These are phyloP conservation scores for Sinapis alba DNA, from an alignment of 441 rosid genomes.

Conservation along the genomic window DNA sequence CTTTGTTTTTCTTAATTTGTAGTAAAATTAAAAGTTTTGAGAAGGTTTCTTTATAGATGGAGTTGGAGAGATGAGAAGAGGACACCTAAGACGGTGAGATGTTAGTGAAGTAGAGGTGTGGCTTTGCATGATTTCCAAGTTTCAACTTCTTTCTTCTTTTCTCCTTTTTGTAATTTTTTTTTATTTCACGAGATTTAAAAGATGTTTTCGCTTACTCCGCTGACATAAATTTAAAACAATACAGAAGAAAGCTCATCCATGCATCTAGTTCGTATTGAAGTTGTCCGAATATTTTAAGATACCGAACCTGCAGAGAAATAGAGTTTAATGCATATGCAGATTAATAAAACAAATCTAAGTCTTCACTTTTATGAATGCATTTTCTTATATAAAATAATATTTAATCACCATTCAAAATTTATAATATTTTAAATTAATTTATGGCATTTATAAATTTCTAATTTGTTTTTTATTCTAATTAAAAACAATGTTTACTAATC, in stretches of 20 bases:
- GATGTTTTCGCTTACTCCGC: conserved; percentile 36
- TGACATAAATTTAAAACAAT: conserved; percentile 25
- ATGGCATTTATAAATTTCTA: no score
- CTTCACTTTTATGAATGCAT: neutral
- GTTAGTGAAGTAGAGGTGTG: conserved; percentile 51
- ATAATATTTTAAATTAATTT: no score
- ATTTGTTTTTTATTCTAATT: no score
- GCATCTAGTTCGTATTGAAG: conserved; percentile 27
- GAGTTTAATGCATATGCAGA: neutral
- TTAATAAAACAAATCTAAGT: neutral
- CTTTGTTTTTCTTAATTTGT: neutral
- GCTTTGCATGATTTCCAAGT: conserved; percentile 85
- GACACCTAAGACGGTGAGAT: conserved; percentile 69
- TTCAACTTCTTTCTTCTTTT: conserved; percentile 42
- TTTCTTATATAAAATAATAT: no score
- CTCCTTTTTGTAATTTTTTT: neutral
- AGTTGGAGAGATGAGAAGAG: conserved; percentile 12
- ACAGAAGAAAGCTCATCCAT: conserved; percentile 16
- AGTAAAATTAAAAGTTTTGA: neutral
- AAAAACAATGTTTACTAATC: no score
- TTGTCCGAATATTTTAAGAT: neutral
- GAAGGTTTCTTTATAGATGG: conserved; percentile 38
- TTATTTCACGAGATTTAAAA: conserved; percentile 20
- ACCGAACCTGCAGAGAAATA: neutral
- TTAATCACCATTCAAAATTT: no score